Evolutionary conservation across 2,329 filamentous ascomycete species (phyloP).

Genomic region (Aspergillus sp.): DNA sequence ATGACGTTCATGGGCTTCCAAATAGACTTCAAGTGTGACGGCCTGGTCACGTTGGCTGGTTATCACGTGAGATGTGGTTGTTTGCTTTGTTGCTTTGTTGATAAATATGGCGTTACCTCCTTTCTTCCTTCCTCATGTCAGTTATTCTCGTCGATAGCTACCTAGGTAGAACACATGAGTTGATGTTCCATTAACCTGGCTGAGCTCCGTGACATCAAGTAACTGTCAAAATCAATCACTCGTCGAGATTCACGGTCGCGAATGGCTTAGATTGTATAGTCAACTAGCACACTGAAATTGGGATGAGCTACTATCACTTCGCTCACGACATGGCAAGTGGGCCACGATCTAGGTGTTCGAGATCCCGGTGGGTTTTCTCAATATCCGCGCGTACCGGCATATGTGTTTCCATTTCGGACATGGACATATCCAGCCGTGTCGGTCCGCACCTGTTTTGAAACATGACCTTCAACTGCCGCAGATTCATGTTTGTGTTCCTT

Average conservation of each 20-base stretch:
- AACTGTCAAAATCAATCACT: conserved; percentile 7
- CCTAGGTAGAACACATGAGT: no score
- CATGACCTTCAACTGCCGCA: neutral
- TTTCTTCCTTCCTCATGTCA: no score
- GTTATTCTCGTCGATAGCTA: no score
- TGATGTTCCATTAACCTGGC: no score
- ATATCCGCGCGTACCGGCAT: neutral
- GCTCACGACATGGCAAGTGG: neutral
- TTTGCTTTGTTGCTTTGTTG: no score
- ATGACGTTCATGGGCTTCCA: conserved; percentile 12
- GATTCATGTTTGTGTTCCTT: neutral
- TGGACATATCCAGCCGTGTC: neutral
- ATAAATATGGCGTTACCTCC: no score
- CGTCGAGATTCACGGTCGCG: conserved; percentile 1
- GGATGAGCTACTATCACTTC: neutral
- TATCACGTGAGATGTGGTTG: no score
- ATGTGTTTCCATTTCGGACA: neutral
- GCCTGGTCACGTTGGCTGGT: no score
- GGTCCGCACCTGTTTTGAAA: neutral
- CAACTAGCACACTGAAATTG: neutral
- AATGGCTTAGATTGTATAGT: neutral
- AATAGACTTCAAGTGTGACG: conserved; percentile 3
- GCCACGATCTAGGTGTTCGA: neutral
- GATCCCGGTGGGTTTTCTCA: neutral
- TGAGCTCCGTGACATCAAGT: conserved; percentile 1